Evolutionary conservation across 208 protist genomes (phyloP), one percentile per base, ranked within the genome.

Genomic region (Crithidia sp.): DNA sequence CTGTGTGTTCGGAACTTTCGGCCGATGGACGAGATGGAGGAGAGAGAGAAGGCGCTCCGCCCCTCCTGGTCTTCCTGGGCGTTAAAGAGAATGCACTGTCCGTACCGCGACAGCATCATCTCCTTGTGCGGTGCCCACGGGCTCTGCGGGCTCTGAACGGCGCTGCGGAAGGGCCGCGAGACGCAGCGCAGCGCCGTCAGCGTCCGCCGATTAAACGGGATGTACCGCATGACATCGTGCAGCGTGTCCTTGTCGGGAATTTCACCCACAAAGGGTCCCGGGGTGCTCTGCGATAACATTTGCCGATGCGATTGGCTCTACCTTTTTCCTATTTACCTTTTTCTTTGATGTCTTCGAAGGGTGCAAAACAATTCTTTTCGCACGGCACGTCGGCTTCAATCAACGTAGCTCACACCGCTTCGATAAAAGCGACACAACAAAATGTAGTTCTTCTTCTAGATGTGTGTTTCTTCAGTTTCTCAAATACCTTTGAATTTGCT

Each of bases 121-220:
- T 92, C 90, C 60, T 87, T 83, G 76, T 87, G 80, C 28, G 68
- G 55, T 0, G 86, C 78, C 88, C 90, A 95, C 10, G 90, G 84
- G 41, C 90, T 83, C 16, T 82, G 63, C 8, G 69, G 70, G 67
- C 81, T 85, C 81, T 95, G 90, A 40, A 95, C 87, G 16, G 85
- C 90, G 45, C 86, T 87, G 28, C 90, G 87, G 60, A 90, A 95
- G 1, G 86, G 86, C 54, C 88, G 84, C 36, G 90, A 91, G 1
- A 95, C 88, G 65, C 90, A 95, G 2, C 90, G 90, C 86, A 95
- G 79, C 16, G 88, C 44, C 2, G 84, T 90, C 49, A 95, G 81
- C 5, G 90, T 95, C 60, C 90, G 90, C n/a, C 90, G 79, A 61
- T 95, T 95, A 64, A 88, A 93, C n/a, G 90, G 90, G 10, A 95